phyloP scores from a whole-genome alignment of 441 rosid species.

The Jatropha podagrica region DNA sequence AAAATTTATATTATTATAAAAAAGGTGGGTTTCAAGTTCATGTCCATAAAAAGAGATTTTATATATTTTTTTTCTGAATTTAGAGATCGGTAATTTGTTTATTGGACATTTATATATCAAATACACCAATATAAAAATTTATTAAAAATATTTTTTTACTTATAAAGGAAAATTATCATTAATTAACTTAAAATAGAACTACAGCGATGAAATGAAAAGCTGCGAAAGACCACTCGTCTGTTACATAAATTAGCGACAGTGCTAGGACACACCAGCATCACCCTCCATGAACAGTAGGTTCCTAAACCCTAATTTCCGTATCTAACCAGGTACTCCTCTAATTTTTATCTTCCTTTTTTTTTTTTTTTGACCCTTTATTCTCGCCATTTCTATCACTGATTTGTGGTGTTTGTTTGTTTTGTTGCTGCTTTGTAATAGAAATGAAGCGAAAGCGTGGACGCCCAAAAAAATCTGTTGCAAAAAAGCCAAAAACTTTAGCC shows the following conservation, averaged over 20 bases:
- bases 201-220: background rate
- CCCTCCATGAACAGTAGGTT: too few species aligned
- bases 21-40: too few species aligned
- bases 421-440: background rate
- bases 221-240: conserved; percentile 3
- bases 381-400: background rate
- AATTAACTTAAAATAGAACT: too few species aligned
- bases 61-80: too few species aligned
- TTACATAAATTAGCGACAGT: conserved; percentile 11
- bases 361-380: background rate
- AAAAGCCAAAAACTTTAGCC: background rate
- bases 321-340: background rate
- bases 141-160: too few species aligned
- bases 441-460: conserved; percentile 23
- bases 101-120: too few species aligned
- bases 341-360: too few species aligned
- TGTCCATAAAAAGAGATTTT: too few species aligned
- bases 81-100: too few species aligned
- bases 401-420: background rate
- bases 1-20: too few species aligned
- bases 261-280: background rate
- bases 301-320: conserved; percentile 2
- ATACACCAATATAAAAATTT: too few species aligned
- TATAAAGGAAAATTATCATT: too few species aligned
- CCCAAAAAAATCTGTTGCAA: conserved; percentile 13